Percentiles rank a stretch among this genome's conserved stretches.
Conservation (phyloP, 352 stramenopile species). For the Globisporangium apiculatum region DNA sequence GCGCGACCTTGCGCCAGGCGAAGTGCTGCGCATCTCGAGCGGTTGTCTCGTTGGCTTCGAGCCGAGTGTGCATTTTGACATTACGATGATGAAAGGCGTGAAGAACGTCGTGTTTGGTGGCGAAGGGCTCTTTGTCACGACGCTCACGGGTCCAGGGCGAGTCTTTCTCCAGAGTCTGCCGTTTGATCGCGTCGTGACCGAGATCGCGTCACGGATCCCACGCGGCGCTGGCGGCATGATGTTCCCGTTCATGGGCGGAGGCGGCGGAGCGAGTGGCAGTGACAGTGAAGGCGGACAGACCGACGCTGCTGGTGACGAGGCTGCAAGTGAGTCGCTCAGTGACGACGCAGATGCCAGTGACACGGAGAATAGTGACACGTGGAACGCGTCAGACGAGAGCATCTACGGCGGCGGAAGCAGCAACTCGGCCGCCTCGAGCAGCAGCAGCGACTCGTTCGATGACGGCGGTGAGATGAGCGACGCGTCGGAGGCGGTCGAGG, state of each 20-base stretch:
- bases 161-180: constrained; percentile 91
- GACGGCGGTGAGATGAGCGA: constrained; percentile 16
- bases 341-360: constrained; percentile 3
- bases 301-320: constrained; percentile 18
- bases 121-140: constrained; percentile 92
- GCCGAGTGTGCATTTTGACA: constrained; percentile 83
- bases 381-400: constrained; percentile 35
- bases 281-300: constrained; percentile 11
- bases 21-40: constrained; percentile 89
- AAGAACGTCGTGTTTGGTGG: constrained; percentile 95
- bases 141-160: constrained; percentile 85
- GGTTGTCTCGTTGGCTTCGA: constrained; percentile 90
- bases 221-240: constrained; percentile 69
- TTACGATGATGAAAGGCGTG: constrained; percentile 88
- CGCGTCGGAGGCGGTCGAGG: constrained; percentile 6
- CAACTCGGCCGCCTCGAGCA: constrained; percentile 1
- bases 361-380: constrained; percentile 8
- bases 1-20: constrained; percentile 78
- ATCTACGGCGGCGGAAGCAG: constrained; percentile 37
- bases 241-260: constrained; percentile 82
- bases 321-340: constrained; percentile 6
- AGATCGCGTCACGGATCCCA: constrained; percentile 88
- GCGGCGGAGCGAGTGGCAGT: constrained; percentile 20
- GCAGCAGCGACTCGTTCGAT: constrained; percentile 13
- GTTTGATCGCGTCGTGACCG: constrained; percentile 89